Conservation (phyloP, 371 early-diverging fungal genomes). For the Mucor sp. region DNA sequence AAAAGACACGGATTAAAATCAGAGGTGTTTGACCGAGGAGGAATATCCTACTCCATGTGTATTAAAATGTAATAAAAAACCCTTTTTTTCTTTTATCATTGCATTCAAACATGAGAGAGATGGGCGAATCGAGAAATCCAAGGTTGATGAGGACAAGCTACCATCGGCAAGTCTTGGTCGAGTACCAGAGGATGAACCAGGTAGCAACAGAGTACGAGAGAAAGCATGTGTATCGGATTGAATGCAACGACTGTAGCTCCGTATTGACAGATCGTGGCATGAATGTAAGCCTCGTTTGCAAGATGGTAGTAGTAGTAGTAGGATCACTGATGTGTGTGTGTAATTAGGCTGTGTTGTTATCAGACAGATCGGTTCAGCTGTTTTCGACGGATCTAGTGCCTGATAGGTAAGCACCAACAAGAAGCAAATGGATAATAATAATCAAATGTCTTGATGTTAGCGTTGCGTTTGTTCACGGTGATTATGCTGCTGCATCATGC, state of each 20-base stretch:
- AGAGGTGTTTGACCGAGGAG: not conserved
- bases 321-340: too few species aligned
- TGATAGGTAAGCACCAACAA: conserved; percentile 28
- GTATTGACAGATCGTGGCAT: conserved; percentile 43
- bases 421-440: not conserved
- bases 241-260: conserved; percentile 35
- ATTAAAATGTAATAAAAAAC: not conserved
- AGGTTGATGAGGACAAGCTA: conserved; percentile 4
- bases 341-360: conserved; percentile 37
- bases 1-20: not conserved
- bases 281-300: conserved; percentile 25
- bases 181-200: conserved; percentile 31
- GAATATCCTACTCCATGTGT: not conserved
- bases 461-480: conserved; percentile 39
- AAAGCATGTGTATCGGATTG: conserved; percentile 42
- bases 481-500: conserved; percentile 45
- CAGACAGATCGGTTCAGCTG: conserved; percentile 36
- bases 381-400: conserved; percentile 47
- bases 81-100: not conserved
- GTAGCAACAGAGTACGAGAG: conserved; percentile 31
- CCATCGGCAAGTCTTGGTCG: conserved; percentile 23
- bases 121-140: not conserved
- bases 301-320: not conserved
- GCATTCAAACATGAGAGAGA: not conserved
- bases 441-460: conserved; percentile 14